Evolutionary conservation across 2,329 filamentous ascomycete species (phyloP), one percentile per base, ranked within the genome.

Genomic region (Pestalotiopsis sp.): DNA sequence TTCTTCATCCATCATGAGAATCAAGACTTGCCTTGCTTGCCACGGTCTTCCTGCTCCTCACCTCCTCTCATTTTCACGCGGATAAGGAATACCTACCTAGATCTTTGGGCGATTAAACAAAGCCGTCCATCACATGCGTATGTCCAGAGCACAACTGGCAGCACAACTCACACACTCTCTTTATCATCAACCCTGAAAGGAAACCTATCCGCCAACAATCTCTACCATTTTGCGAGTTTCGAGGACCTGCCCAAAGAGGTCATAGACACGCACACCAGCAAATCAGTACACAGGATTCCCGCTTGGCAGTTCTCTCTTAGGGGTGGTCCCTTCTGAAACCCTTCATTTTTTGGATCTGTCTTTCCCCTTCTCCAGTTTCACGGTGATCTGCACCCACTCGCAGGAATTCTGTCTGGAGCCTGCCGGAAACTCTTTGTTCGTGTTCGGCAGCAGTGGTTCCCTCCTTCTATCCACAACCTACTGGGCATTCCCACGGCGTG

Each of bases 221-320:
- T 61, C 20, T 39, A 14, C n/a, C 58, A 61, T 39, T 58, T 20
- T 39, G n/a, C 35, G 13, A 39, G n/a, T 38, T 39, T 35, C 24
- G 30, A 61, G 26, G 24, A 61, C 58, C 58, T 61, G 58, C 58
- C 58, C 26, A 39, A 61, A 61, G 38, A 61, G 30, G 58, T 35
- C 30, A 58, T 26, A 26, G 20, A 17, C 56, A 26, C 56, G 56
- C 56, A 58, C 24, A 58, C 20, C 56, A 58, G 26, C 26, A 39
- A 39, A 52, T 52, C 44, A 52, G 17, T 52, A n/a, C n/a, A 52
- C 44, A 52, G 20, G 17, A 52, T n/a, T 52, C 20, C 35, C 26
- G 24, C 30, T 61, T 61, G 30, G 26, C 26, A 17, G 26, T 39
- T 13, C 24, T 35, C 14, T n/a, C 17, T 39, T 35, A 4, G 58